Percentiles rank a stretch among this genome's conserved stretches.
phyloP scores from a whole-genome alignment of 345 rosid genomes.

The Eucalyptus erythrocorys region DNA sequence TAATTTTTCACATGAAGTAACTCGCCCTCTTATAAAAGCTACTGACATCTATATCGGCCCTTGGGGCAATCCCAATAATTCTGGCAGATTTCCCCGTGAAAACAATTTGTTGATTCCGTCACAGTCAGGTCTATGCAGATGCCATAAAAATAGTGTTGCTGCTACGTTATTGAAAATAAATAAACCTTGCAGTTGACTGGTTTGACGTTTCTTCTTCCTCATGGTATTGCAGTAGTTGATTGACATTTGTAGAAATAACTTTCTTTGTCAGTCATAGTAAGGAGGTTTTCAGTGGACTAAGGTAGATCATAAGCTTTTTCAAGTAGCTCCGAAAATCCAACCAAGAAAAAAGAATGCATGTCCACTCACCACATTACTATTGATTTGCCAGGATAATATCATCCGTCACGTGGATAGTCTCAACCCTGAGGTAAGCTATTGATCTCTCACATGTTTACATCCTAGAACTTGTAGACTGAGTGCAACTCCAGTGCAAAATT shows the following conservation, averaged over 20 bases:
- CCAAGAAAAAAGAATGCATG: not conserved
- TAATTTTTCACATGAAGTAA: not conserved
- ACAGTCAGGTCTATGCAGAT: not conserved
- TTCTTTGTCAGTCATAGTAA: constrained; percentile 1
- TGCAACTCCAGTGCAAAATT: not conserved
- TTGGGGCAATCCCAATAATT: not conserved
- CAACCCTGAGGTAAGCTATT: constrained; percentile 62
- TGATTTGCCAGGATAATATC: constrained; percentile 32
- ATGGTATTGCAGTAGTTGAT: not conserved
- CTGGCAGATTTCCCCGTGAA: not conserved
- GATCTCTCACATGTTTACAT: not conserved
- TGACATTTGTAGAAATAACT: not conserved
- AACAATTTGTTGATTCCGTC: not conserved
- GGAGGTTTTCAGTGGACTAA: not conserved
- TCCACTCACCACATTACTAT: not conserved
- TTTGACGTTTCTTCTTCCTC: not conserved
- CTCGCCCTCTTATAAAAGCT: not conserved
- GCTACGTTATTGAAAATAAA: not conserved
- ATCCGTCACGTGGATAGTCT: constrained; percentile 48
- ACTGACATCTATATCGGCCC: not conserved
- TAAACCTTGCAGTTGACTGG: not conserved
- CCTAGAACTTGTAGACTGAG: not conserved
- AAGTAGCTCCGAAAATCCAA: not conserved
- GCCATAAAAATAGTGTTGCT: not conserved
- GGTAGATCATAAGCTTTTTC: not conserved